Conservation (phyloP, 768 basidiomycete genomes). For the Lactifluus hygrophoroides region DNA sequence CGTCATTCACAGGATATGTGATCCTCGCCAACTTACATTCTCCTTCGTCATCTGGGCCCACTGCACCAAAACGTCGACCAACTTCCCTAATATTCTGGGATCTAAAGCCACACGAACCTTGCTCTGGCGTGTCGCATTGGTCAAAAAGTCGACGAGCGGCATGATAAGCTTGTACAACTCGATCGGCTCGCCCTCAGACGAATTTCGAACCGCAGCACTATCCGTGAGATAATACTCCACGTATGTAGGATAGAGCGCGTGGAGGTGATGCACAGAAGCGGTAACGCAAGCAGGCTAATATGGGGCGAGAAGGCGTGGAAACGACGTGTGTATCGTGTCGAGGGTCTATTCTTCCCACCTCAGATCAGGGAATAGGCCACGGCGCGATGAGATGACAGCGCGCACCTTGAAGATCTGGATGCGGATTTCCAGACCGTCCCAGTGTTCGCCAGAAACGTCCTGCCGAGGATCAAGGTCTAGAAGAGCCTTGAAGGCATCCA, state of each 20-base stretch:
- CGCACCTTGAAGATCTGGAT: constrained; percentile 80
- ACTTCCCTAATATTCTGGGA: constrained; percentile 35
- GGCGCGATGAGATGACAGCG: neutral
- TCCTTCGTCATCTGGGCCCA: constrained; percentile 86
- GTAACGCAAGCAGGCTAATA: constrained; percentile 55
- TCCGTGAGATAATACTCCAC: constrained; percentile 51
- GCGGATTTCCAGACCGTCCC: constrained; percentile 76
- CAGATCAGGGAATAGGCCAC: neutral
- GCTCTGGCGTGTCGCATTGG: constrained; percentile 54
- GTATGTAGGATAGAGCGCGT: constrained; percentile 50
- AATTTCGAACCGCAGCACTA: constrained; percentile 45
- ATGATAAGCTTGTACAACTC: constrained; percentile 71
- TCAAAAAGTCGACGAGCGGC: constrained; percentile 74
- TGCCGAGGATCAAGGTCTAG: constrained; percentile 52
- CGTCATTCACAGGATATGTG: neutral
- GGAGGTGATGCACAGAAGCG: constrained; percentile 51
- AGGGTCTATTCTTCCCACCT: constrained; percentile 48
- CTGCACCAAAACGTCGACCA: constrained; percentile 51
- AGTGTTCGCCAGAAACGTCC: constrained; percentile 56
- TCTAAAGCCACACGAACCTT: constrained; percentile 59
- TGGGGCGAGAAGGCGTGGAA: constrained; percentile 61
- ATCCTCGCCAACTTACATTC: constrained; percentile 54
- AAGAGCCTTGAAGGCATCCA: constrained; percentile 81
- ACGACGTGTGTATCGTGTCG: constrained; percentile 70
- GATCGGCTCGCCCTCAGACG: constrained; percentile 68